phyloP scores from a whole-genome alignment of 1,284 basidiomycete species.

The Fistulina hepatica region DNA sequence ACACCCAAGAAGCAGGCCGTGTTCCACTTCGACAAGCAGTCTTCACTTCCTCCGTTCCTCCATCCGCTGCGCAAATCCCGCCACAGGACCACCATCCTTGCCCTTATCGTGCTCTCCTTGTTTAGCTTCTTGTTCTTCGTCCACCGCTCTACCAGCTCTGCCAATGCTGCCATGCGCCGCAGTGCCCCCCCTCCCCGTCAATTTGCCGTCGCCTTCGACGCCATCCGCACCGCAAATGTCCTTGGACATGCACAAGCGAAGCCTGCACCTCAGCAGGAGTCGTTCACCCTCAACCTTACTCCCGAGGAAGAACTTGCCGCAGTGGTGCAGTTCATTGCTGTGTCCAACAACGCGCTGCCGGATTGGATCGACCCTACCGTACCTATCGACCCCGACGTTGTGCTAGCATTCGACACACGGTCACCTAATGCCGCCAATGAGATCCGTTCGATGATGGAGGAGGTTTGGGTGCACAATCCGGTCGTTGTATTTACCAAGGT shows the following conservation, averaged over 20 bases:
- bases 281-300: conserved; percentile 35
- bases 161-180: conserved; percentile 29
- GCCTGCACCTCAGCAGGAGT: conserved; percentile 17
- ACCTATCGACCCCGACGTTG: conserved; percentile 67
- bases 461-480: conserved; percentile 65
- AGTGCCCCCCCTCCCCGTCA: conserved; percentile 22
- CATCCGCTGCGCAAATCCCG: too few relatives aligned
- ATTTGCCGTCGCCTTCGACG: conserved; percentile 24
- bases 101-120: conserved; percentile 39
- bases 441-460: conserved; percentile 40
- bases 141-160: conserved; percentile 30
- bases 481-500: conserved; percentile 73
- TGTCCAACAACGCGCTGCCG: conserved; percentile 73
- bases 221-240: conserved; percentile 17
- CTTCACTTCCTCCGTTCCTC: too few relatives aligned
- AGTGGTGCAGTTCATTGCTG: conserved; percentile 65
- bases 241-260: conserved; percentile 18
- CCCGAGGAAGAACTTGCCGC: conserved; percentile 66
- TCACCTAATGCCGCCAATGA: conserved; percentile 44
- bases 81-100: too few relatives aligned
- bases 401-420: conserved; percentile 76
- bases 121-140: conserved; percentile 44
- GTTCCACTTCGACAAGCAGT: too few relatives aligned
- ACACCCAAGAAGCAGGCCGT: too few relatives aligned
- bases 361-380: conserved; percentile 46